Conservation (phyloP, 306 rosid species). For the Vigna nakashimae region DNA sequence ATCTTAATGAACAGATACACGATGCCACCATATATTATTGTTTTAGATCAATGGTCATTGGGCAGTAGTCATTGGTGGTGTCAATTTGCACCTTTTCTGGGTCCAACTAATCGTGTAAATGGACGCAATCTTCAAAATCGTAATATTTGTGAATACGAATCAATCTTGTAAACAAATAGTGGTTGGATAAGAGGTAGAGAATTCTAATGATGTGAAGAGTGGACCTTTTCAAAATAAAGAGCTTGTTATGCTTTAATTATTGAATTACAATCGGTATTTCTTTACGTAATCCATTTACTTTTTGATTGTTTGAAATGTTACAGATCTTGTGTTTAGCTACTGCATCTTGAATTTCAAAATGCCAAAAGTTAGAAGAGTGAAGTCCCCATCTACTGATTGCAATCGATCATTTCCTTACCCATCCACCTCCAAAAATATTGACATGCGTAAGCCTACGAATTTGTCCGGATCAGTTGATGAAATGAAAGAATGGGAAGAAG, state of each 20-base stretch:
- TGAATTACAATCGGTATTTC: background rate
- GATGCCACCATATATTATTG: background rate
- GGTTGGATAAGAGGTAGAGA: slow-evolving; percentile 11
- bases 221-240: background rate
- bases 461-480: slow-evolving; percentile 49
- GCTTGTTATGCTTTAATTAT: slow-evolving; percentile 4
- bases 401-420: slow-evolving; percentile 61
- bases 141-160: background rate
- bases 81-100: background rate
- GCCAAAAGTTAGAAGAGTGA: slow-evolving; percentile 75
- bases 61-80: background rate
- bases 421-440: slow-evolving; percentile 47
- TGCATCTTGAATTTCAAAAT: slow-evolving; percentile 48
- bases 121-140: background rate
- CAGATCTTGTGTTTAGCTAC: slow-evolving; percentile 45
- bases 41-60: background rate
- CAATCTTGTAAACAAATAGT: background rate
- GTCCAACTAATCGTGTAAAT: slow-evolving; percentile 8
- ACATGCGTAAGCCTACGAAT: slow-evolving; percentile 46
- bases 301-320: slow-evolving; percentile 2
- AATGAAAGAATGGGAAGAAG: slow-evolving; percentile 78
- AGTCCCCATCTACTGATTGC: slow-evolving; percentile 55
- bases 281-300: background rate
- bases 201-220: background rate
- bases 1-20: background rate